Base-by-base conservation (phyloP, 2,329 filamentous ascomycete species). In the Chrysoporthe puriensis region DNA sequence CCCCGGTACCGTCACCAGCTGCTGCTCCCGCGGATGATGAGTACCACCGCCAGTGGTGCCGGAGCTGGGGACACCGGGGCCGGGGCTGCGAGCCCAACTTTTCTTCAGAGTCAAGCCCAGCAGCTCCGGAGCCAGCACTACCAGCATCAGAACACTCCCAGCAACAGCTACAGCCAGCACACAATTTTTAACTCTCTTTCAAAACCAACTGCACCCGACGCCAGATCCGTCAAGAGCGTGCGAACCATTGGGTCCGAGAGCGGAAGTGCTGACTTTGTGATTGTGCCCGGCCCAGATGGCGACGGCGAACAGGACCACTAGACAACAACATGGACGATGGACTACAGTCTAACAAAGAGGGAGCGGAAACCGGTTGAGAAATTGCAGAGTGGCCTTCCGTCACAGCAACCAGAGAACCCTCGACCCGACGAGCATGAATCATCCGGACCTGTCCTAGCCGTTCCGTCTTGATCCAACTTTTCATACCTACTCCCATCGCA, bases 211-310 rank as follows among this genome's bases (percentile, higher is more conserved):
- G 70, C 64, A 62, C 42, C 57, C 63, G 66, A 68, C 66, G 63
- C 69, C 58, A 70, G 63, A 54, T 68, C 69, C 26, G 43, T 69
- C 69, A 70, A 66, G 48, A 69, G 68, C 62, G 66, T 68, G 50
- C 69, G 63, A 60, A 70, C 66, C 48, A 71, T 70, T 73, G 72
- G 72, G 71, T 70, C 75, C 73, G 75, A 76, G 72, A 76, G 74
- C 71, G 74, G 74, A 74, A 77, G 73, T 79, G 76, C 80, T 82
- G 78, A 82, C 80, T 77, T 77, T 78, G 77, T 79, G 58, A 72
- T 79, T 74, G 76, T 80, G 72, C 71, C 76, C 73, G 74, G 77
- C 56, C 67, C 71, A 82, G 80, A 82, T 77, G 80, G 80, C 73
- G 80, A 79, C 69, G 72, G 77, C 73, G 79, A 82, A 72, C 77